A percentile compares a stretch with the other conserved stretches of the same genome.
Evolutionary conservation across 2,329 filamentous ascomycete species (phyloP).

Genomic region (Colletotrichum liaoningense): DNA sequence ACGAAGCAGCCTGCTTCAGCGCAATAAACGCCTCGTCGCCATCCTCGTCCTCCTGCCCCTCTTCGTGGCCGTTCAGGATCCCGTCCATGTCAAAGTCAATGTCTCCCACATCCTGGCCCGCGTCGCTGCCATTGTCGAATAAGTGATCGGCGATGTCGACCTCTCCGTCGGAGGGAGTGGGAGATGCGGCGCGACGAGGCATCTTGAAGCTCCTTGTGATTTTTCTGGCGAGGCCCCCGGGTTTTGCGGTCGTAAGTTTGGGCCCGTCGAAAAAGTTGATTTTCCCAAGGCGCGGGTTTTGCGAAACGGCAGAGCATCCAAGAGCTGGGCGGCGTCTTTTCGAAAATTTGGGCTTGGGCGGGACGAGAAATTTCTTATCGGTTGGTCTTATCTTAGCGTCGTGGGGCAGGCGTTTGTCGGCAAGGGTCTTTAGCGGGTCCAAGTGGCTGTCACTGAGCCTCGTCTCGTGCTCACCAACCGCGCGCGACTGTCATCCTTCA

Average conservation of each 20-base stretch:
- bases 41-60: conserved; percentile 67
- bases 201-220: conserved; percentile 55
- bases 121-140: conserved; percentile 64
- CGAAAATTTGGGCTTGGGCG: conserved; percentile 34
- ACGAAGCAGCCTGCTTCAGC: conserved; percentile 85
- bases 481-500: not conserved
- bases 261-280: conserved; percentile 4
- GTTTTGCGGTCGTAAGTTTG: not conserved
- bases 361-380: conserved; percentile 37
- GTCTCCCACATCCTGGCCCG: conserved; percentile 53
- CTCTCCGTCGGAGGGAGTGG: conserved; percentile 87
- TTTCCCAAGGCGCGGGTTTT: not conserved
- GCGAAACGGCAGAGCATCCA: conserved; percentile 19
- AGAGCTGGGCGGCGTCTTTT: conserved; percentile 12
- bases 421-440: conserved; percentile 10
- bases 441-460: conserved; percentile 18
- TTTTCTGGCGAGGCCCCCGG: not conserved
- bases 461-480: conserved; percentile 18
- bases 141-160: conserved; percentile 88
- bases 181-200: conserved; percentile 80
- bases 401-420: conserved; percentile 6
- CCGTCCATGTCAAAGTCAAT: conserved; percentile 67
- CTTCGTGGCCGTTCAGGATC: conserved; percentile 69
- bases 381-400: conserved; percentile 31
- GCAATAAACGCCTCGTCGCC: conserved; percentile 93